These are phyloP conservation scores for Geotrichum cucujoidarum DNA, from an alignment of 1,139 yeast genomes.

Conservation along the genomic window DNA sequence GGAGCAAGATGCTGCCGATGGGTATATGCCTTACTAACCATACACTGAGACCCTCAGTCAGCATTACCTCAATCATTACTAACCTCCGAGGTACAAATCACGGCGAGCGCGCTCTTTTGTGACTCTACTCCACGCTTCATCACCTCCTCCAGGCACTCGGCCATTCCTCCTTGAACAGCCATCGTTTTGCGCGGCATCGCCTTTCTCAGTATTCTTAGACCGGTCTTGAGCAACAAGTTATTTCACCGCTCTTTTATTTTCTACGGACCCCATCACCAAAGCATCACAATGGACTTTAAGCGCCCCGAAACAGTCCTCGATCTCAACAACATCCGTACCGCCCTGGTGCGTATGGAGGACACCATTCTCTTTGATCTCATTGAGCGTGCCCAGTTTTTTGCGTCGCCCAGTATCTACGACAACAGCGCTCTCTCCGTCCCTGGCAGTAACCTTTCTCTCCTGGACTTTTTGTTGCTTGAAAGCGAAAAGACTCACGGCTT, in stretches of 20 bases:
- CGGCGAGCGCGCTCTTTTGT: too few species aligned
- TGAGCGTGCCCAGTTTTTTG: slow-evolving; percentile 84
- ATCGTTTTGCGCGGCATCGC: too few species aligned
- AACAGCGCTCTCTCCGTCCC: slow-evolving; percentile 56
- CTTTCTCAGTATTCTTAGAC: background rate
- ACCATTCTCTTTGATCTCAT: slow-evolving; percentile 87
- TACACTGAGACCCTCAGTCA: too few species aligned
- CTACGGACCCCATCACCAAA: background rate
- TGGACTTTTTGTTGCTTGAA: slow-evolving; percentile 79
- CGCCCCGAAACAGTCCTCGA: slow-evolving; percentile 79
- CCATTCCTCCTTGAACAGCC: too few species aligned
- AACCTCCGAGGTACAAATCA: too few species aligned
- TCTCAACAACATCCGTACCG: slow-evolving; percentile 73
- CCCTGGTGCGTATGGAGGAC: slow-evolving; percentile 90
- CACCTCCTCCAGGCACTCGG: too few species aligned
- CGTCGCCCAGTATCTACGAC: slow-evolving; percentile 71
- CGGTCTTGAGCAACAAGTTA: background rate
- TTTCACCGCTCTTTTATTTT: background rate
- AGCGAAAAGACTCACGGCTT: slow-evolving; percentile 74
- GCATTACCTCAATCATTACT: too few species aligned
- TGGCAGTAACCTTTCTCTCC: slow-evolving; percentile 69
- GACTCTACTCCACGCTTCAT: too few species aligned
- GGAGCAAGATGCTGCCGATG: too few species aligned
- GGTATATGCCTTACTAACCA: too few species aligned
- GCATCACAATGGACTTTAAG: slow-evolving; percentile 73